Evolutionary conservation across 1,284 basidiomycete species (phyloP), one percentile per base, ranked within the genome.

Genomic region (Psilocybe mexicana): DNA sequence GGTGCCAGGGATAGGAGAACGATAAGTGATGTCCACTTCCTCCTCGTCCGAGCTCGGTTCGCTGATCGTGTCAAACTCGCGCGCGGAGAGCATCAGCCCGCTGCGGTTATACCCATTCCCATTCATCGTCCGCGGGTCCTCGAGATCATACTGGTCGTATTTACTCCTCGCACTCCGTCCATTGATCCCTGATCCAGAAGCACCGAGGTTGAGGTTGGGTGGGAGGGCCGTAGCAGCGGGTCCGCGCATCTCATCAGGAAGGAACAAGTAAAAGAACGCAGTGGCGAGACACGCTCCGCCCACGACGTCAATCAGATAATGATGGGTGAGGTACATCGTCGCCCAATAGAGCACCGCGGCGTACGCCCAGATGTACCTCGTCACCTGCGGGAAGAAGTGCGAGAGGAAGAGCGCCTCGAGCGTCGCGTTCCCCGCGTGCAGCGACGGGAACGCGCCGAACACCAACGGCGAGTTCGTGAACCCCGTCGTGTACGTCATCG

Each of bases 251-350:
- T 90, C 86, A 61, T 92, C 85, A 0, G 93, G 93, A 66, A 96
- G 85, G 75, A 90, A 89, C 64, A 92, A 73, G 76, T 96, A 98
- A 80, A 98, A 99, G 69, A 84, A 88, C 11, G 85, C 82, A 12
- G 91, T 90, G 23, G 94, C 90, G 58, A 99, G 82, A 70, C 95
- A 97, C 0, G 93, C 93, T 6, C 96, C 96, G 2, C 89, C 93
- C 38, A 96, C 93, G 65, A 98, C 89, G 70, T 99, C 97, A 74
- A 99, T 94, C 65, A 98, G 87, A 79, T 98, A 99, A 78, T 98
- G 94, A 72, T 97, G 95, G 4, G 92, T 94, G 65, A 96, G 87
- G 78, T 97, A 97, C 96, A 99, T 99, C 35, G 96, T 99, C 25
- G 92, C 90, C 96, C 96, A 98, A 74, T 97, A 99, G 1, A 99